Evolutionary conservation across 805 yeast species (phyloP).

Genomic region (Middelhovenomyces tepae): DNA sequence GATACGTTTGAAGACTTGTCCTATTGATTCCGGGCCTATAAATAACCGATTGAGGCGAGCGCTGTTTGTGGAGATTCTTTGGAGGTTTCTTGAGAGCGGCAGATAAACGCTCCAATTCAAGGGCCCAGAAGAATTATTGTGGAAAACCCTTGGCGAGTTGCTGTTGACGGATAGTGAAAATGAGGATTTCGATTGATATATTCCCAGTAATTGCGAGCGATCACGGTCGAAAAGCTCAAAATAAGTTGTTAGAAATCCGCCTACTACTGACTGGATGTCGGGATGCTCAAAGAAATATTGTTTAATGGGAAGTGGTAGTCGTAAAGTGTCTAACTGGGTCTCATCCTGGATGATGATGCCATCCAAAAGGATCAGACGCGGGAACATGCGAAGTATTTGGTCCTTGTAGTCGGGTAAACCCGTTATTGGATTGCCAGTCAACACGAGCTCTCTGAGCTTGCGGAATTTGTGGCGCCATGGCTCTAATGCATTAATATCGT

Average conservation of each 20-base stretch:
- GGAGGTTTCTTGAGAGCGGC: constrained; percentile 67
- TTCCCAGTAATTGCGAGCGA: constrained; percentile 55
- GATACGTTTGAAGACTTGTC: constrained; percentile 48
- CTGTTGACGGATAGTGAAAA: constrained; percentile 76
- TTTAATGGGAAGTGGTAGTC: constrained; percentile 32
- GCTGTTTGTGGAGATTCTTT: constrained; percentile 44
- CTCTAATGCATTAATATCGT: constrained; percentile 52
- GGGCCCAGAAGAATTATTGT: constrained; percentile 15
- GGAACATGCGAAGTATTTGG: constrained; percentile 66
- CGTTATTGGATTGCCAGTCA: constrained; percentile 67
- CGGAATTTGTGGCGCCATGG: constrained; percentile 71
- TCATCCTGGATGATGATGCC: constrained; percentile 74
- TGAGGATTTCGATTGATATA: constrained; percentile 77
- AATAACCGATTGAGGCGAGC: constrained; percentile 49
- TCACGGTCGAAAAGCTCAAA: constrained; percentile 75
- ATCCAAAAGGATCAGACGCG: constrained; percentile 70
- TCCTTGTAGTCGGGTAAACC: constrained; percentile 39
- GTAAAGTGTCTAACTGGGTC: constrained; percentile 29
- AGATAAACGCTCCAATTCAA: constrained; percentile 38
- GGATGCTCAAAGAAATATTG: constrained; percentile 76
- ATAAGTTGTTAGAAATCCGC: constrained; percentile 70
- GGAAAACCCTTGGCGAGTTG: constrained; percentile 44
- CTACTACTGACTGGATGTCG: constrained; percentile 59
- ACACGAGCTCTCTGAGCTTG: constrained; percentile 63
- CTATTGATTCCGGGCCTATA: constrained; percentile 61